Evolutionary conservation across 2,329 filamentous ascomycete species (phyloP), one percentile per base, ranked within the genome.

Genomic region (Geoglossum cookeanum): DNA sequence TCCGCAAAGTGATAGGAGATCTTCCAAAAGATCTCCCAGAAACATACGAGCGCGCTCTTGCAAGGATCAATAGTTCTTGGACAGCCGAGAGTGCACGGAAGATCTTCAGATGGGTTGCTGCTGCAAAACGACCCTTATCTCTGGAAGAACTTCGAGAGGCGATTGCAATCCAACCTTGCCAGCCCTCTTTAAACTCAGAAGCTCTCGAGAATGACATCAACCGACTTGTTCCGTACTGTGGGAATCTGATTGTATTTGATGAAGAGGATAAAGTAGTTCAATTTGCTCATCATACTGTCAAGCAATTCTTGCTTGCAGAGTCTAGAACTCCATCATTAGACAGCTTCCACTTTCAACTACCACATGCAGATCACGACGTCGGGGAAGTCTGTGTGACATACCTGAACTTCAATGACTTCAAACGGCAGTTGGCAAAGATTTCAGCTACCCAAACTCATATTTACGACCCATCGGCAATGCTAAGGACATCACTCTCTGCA

Each of bases 101-200:
- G 39, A 42, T 42, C 39, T 42, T 42, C 13, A 57, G 58, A 45
- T 70, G 65, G 69, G 61, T 71, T 47, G 62, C 63, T 5, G 64
- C 60, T 32, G 64, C 68, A 1, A 68, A 64, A 58, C 64, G 67
- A 39, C 65, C 65, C 1, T 58, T 73, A 1, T 62, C 61, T 42
- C 13, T 42, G 3, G 61, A 65, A n/a, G 67, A 73, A 59, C 61
- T 74, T 1, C 63, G 61, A 4, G 71, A 73, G 56, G 68, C 66
- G 1, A 64, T 72, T 37, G 61, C 66, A 2, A 64, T 72, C 27
- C 64, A 70, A 48, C 64, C 70, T 39, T 62, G 63, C 22, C 63
- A 65, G 49, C 47, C 55, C 15, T 62, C 62, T 42, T 64, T 60
- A 1, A 64, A 60, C 4, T 59, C 59, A 6, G 65, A 63, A 4